Evolutionary conservation across 2,329 filamentous ascomycete species (phyloP), one percentile per base, ranked within the genome.

Genomic region (Cytospora piceae): DNA sequence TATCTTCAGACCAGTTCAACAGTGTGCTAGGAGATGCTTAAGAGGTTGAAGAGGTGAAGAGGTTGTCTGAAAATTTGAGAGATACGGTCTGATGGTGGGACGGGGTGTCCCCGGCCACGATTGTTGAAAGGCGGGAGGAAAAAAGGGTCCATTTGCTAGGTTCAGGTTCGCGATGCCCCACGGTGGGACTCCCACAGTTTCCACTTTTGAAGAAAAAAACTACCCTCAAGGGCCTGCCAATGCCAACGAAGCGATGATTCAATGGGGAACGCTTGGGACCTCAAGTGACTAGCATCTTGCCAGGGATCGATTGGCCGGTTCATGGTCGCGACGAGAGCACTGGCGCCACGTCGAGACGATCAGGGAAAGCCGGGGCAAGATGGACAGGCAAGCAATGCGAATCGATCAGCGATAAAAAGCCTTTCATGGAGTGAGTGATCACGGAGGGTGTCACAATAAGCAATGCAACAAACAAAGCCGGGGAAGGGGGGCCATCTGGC

Each of bases 271-370:
- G 70, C 68, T 70, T 71, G 72, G 70, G 72, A 72, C 72, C 70
- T 73, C 73, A 71, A 73, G 71, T 74, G 76, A 77, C 74, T 73
- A 72, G 74, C 72, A 74, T 77, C 73, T 72, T 74, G 74, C 72
- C 64, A 62, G 68, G 68, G 63, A 67, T 65, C 71, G 64, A 77
- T 75, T 76, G 75, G 76, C 68, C 71, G 72, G 71, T 70, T 65
- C 58, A 67, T 69, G 68, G 71, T 63, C 53, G 58, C 53, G 58
- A 58, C 62, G 37, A 51, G 37, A 55, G 72, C 71, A 76, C 72
- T 76, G 74, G 76, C 74, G 76, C 77, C 78, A 80, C 77, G 77
- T 79, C 74, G 76, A 68, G 51, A 56, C 32, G 32, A 59, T 66
- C 59, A 46, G 54, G 32, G 29, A 55, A 68, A 70, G 66, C 59